Percentiles rank a stretch among this genome's conserved stretches.
These are phyloP conservation scores for Aegilops bicornis DNA, from an alignment of 176 grass and related monocot genomes.

Conservation along the genomic window DNA sequence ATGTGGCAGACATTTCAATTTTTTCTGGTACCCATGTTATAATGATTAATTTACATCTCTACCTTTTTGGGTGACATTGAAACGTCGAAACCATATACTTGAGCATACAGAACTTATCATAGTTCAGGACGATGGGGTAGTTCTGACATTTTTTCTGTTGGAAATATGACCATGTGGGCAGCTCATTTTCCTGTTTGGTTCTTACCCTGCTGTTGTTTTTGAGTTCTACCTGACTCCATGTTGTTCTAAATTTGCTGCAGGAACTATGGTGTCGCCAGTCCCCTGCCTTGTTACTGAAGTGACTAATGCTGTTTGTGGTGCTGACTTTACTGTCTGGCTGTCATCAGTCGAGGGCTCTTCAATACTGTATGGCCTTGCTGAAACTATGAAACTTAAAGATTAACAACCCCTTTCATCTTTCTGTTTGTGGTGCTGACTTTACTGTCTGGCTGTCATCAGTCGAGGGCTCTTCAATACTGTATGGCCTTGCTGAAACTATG, in stretches of 20 bases:
- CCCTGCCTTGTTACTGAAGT: constrained; percentile 72
- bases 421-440: constrained; percentile 87
- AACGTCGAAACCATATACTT: background rate
- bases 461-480: constrained; percentile 97
- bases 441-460: constrained; percentile 88
- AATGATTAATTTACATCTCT: background rate
- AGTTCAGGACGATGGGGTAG: background rate
- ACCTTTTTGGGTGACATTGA: background rate
- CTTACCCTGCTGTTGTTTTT: constrained; percentile 7
- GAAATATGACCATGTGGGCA: background rate
- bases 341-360: constrained; percentile 89
- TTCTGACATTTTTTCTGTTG: background rate
- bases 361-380: constrained; percentile 72
- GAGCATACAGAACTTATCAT: constrained; percentile 3
- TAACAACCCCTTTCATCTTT: background rate
- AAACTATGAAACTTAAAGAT: constrained; percentile 11
- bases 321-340: constrained; percentile 96
- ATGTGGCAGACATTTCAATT: background rate
- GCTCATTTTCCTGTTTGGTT: background rate
- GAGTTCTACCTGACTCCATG: background rate
- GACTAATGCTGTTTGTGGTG: constrained; percentile 74
- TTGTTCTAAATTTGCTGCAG: constrained; percentile 53
- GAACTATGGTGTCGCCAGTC: constrained; percentile 64
- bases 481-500: constrained; percentile 35
- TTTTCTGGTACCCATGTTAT: background rate